Evolutionary conservation across 2,329 filamentous ascomycete species (phyloP).

Genomic region (Paradendryphiella salina): DNA sequence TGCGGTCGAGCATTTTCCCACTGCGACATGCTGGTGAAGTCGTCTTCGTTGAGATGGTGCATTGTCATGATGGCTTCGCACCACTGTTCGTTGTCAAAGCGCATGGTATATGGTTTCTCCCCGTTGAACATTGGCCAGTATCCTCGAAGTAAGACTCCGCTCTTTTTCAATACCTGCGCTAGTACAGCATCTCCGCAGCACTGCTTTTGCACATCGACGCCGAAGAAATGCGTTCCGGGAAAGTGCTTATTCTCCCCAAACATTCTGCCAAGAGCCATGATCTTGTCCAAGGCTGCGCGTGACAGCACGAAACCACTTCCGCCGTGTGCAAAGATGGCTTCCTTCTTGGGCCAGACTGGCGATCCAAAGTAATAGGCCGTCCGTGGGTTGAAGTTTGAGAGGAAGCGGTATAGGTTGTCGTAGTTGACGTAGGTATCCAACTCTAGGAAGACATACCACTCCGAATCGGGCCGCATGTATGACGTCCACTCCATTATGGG

Average conservation of each 20-base stretch:
- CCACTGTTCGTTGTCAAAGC: constrained; percentile 49
- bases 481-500: constrained; percentile 58
- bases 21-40: constrained; percentile 31
- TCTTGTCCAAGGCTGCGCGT: constrained; percentile 54
- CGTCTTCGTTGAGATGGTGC: constrained; percentile 41
- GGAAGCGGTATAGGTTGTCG: constrained; percentile 48
- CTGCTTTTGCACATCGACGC: constrained; percentile 38
- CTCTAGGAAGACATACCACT: constrained; percentile 46
- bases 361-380: constrained; percentile 49
- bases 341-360: constrained; percentile 43
- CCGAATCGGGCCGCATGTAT: constrained; percentile 36
- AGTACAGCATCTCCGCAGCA: constrained; percentile 48
- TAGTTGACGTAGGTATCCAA: constrained; percentile 47
- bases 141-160: constrained; percentile 42
- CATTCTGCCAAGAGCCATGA: constrained; percentile 45
- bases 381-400: constrained; percentile 43
- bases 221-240: constrained; percentile 43
- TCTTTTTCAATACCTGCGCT: constrained; percentile 44
- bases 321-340: constrained; percentile 49
- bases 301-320: constrained; percentile 52
- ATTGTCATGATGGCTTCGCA: constrained; percentile 50
- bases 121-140: constrained; percentile 54
- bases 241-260: constrained; percentile 40
- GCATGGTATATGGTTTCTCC: constrained; percentile 46
- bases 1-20: constrained; percentile 35